These are phyloP conservation scores for Diaporthe humulicola DNA, from an alignment of 2,329 filamentous ascomycete species.

Conservation along the genomic window DNA sequence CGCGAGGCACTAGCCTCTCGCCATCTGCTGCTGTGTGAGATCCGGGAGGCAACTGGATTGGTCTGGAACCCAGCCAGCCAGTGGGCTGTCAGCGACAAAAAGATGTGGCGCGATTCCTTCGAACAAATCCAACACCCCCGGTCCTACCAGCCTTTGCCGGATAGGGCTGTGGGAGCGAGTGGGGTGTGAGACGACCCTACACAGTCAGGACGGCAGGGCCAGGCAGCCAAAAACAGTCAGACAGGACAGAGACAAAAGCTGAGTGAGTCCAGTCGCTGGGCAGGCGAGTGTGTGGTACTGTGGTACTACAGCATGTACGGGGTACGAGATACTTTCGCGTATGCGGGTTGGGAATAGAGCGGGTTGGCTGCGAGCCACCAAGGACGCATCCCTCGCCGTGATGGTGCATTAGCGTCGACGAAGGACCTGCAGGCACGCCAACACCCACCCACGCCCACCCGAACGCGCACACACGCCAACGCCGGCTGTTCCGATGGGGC, in stretches of 20 bases:
- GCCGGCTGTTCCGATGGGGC: constrained; percentile 1
- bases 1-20: constrained; percentile 3
- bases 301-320: background rate
- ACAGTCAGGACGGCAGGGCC: too few relatives aligned
- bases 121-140: too few relatives aligned
- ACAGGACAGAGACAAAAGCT: constrained; percentile 6
- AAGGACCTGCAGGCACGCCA: constrained; percentile 16
- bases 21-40: constrained; percentile 23
- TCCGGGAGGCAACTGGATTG: constrained; percentile 23
- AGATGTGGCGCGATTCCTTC: constrained; percentile 27
- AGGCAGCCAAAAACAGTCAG: too few relatives aligned
- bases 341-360: constrained; percentile 20
- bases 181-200: constrained; percentile 16
- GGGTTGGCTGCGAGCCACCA: background rate
- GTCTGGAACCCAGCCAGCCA: constrained; percentile 23
- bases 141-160: background rate
- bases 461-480: background rate
- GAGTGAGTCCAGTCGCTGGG: background rate
- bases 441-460: background rate
- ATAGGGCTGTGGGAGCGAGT: background rate
- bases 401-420: constrained; percentile 13
- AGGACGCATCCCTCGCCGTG: constrained; percentile 2
- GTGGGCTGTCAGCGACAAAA: constrained; percentile 8
- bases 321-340: too few relatives aligned
- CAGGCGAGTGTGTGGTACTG: background rate